A percentile compares a stretch with the other conserved stretches of the same genome.
Evolutionary conservation across 345 rosid species (phyloP).

Genomic region (Reutealis trisperma): DNA sequence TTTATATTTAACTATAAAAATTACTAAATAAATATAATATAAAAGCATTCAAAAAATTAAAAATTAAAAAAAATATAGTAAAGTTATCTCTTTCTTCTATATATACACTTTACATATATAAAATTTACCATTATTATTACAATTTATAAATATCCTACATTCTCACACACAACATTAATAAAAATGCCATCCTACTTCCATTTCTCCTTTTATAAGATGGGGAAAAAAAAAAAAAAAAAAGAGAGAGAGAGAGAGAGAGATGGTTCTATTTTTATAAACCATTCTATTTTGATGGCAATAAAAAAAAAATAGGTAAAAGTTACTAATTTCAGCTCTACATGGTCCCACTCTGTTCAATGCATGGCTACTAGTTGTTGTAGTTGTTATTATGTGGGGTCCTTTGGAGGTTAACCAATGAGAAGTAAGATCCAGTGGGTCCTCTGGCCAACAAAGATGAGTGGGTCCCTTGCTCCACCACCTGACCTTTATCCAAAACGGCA

Average conservation of each 20-base stretch:
- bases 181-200: too few species aligned
- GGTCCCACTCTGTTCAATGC: background rate
- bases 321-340: background rate
- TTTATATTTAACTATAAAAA: too few species aligned
- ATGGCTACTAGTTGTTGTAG: background rate
- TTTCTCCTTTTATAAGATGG: too few species aligned
- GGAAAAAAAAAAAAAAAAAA: too few species aligned
- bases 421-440: constrained; percentile 33
- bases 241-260: too few species aligned
- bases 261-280: too few species aligned
- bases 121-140: background rate
- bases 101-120: too few species aligned
- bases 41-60: background rate
- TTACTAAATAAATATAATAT: too few species aligned
- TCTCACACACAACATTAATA: too few species aligned
- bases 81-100: background rate
- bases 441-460: constrained; percentile 30
- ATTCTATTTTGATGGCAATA: too few species aligned
- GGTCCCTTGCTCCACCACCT: constrained; percentile 32
- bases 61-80: background rate
- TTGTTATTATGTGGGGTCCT: background rate
- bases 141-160: too few species aligned
- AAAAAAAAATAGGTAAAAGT: background rate
- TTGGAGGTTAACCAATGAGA: constrained; percentile 35
- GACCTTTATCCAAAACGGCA: constrained; percentile 37